Base-by-base conservation (phyloP, 1,284 basidiomycete species). In the Anthracocystis setariae region DNA sequence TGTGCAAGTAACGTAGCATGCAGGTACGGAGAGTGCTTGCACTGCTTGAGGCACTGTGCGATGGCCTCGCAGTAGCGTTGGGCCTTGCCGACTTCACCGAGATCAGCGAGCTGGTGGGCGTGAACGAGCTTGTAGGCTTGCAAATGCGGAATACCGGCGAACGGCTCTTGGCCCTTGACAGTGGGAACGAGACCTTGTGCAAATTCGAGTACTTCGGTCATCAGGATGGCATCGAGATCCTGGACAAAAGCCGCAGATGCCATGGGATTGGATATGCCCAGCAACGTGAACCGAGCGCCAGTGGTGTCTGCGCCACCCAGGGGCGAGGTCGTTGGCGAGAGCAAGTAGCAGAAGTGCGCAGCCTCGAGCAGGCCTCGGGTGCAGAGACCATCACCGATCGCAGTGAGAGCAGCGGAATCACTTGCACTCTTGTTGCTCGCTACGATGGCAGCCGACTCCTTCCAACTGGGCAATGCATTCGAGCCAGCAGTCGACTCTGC, bases 191-290 rank as follows among this genome's bases (percentile, higher is more conserved):
- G 85, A 18, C 92, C 92, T 58, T 94, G 83, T 0, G 93, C 94
- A 81, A 93, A 98, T 84, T 99, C 96, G 9, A 90, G 86, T 39
- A 98, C 90, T 85, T 99, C 96, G 7, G 93, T 90, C 73, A 97
- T 89, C 66, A 96, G 88, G 60, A 94, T 86, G 8, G 90, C 85
- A 81, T 98, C 94, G 9, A 88, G 84, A 79, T 94, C 89, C 77
- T 88, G 89, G 76, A 87, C 85, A 77, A 90, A 90, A 35, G 84
- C 85, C 0, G 87, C 85, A 53, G 84, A 85, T 15, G 78, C 77
- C 40, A 85, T 85, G 0, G 90, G 90, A 79, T 85, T 88, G 46
- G 86, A 87, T 23, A 88, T 87, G 12, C 91, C 91, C 33, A 92
- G 81, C 23, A 93, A 57, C 33, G 59, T 52, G 84, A 92, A 84